Evolutionary conservation across 139 green algal genomes (phyloP).

Genomic region (Parachlorella kessleri): DNA sequence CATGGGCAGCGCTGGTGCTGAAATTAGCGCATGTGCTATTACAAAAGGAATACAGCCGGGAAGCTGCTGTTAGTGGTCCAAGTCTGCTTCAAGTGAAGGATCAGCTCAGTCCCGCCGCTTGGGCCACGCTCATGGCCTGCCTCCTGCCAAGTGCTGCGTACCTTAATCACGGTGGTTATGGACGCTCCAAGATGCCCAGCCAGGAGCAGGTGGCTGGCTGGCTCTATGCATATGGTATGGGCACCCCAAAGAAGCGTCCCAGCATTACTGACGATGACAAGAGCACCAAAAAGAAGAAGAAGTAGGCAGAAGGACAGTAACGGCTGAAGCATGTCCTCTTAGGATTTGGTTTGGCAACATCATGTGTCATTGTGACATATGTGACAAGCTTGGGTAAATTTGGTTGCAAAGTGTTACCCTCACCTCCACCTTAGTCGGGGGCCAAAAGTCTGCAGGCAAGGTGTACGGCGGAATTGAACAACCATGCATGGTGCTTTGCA

Average conservation of each 20-base stretch:
- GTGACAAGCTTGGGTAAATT: too few relatives aligned
- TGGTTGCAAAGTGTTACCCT: too few relatives aligned
- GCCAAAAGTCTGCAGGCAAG: too few relatives aligned
- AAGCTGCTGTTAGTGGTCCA: too few relatives aligned
- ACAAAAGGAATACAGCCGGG: neutral
- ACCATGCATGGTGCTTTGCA: too few relatives aligned
- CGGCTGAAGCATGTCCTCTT: too few relatives aligned
- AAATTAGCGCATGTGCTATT: neutral
- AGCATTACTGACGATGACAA: neutral
- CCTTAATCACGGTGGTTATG: neutral
- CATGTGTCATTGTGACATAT: too few relatives aligned
- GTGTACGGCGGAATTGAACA: too few relatives aligned
- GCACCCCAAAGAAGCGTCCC: neutral
- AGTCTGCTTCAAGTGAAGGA: neutral
- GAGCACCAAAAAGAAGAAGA: neutral
- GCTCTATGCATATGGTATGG: neutral
- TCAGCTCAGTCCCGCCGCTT: neutral
- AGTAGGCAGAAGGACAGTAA: neutral
- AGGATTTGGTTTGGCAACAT: too few relatives aligned
- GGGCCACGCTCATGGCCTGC: neutral
- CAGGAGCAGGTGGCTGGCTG: neutral
- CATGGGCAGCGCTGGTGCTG: neutral
- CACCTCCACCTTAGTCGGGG: too few relatives aligned
- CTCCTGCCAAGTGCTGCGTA: neutral
- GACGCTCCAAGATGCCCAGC: too few relatives aligned